phyloP scores from a whole-genome alignment of 257 asterid genomes.

The Salvia rosmarinus region DNA sequence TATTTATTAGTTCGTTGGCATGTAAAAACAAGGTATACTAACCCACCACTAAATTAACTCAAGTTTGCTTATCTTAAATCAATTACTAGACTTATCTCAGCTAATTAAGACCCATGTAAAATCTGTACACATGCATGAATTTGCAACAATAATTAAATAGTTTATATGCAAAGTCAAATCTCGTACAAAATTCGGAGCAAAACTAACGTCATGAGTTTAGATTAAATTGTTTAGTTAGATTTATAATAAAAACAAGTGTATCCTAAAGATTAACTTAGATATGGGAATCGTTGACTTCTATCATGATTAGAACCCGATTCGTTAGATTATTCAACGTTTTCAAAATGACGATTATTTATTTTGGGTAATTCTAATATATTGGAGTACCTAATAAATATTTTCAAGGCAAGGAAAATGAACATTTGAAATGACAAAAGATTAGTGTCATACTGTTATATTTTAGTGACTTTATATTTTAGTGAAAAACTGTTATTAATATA shows the following conservation, averaged over 20 bases:
- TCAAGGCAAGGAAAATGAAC: constrained; percentile 3
- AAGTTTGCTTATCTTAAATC: constrained; percentile 16
- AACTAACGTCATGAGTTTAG: neutral
- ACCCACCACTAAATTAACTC: constrained; percentile 29
- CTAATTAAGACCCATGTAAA: constrained; percentile 32
- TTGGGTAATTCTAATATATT: neutral
- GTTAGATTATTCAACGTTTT: neutral
- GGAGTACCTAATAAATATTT: constrained; percentile 16
- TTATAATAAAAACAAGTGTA: constrained; percentile 12
- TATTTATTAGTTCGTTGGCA: constrained; percentile 18
- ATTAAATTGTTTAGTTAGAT: neutral
- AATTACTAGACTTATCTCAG: constrained; percentile 14
- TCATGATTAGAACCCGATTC: constrained; percentile 25
- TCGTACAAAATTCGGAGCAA: constrained; percentile 31
- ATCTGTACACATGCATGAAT: constrained; percentile 40
- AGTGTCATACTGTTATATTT: too few relatives aligned
- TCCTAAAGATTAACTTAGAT: constrained; percentile 5
- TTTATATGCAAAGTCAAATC: constrained; percentile 32
- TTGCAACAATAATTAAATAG: constrained; percentile 33
- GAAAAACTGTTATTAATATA: too few relatives aligned
- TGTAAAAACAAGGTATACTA: constrained; percentile 13
- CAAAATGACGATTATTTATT: neutral
- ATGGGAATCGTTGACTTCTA: constrained; percentile 33
- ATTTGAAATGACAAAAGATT: constrained; percentile 12
- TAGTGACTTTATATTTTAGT: too few relatives aligned